Evolutionary conservation across 768 basidiomycete species (phyloP), one percentile per base, ranked within the genome.

Genomic region (Russula vinacea): DNA sequence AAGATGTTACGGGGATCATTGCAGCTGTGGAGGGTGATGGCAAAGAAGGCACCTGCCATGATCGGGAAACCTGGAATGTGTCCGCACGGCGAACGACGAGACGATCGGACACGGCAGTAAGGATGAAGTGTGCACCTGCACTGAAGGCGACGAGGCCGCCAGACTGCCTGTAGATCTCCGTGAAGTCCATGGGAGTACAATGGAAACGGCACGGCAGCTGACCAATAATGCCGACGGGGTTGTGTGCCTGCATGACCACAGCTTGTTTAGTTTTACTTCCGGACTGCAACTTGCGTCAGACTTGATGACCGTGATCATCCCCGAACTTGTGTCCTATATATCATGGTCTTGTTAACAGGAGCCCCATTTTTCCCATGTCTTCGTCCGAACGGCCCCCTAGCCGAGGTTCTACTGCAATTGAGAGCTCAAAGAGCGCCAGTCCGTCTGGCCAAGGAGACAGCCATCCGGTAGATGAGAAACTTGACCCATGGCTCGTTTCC

Each of bases 41-140:
- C 9, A 82, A 76, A 53, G 79, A 68, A 72, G 86, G 80, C 63
- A 92, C 75, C 33, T 83, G 79, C 89, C 90, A 95, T 22, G 91
- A 89, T 59, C 90, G 82, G 19, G 86, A 84, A 55, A 96, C 87
- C 69, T 89, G 86, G 69, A 96, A 87, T 24, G 89, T 89, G 70
- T 93, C 87, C 10, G 93, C 83, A 52, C 89, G 87, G 49, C 94
- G 84, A 19, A 98, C 81, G 68, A 97, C 86, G 57, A 97, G 78
- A 58, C 90, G 81, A 70, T 93, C 87, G 67, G 87, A 81, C 32
- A 89, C 80, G 2, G 90, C 88, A 9, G 88, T 92, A 24, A 94
- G 83, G 67, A 96, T 81, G 71, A 94, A 93, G 62, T 94, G 89
- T 0, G 90, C 84, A 16, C 93, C 93, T 1, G 92, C 88, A 69